A percentile compares a stretch with the other conserved stretches of the same genome.
phyloP scores from a whole-genome alignment of 2,329 filamentous ascomycete species.

The Pyrenochaeta sp. region DNA sequence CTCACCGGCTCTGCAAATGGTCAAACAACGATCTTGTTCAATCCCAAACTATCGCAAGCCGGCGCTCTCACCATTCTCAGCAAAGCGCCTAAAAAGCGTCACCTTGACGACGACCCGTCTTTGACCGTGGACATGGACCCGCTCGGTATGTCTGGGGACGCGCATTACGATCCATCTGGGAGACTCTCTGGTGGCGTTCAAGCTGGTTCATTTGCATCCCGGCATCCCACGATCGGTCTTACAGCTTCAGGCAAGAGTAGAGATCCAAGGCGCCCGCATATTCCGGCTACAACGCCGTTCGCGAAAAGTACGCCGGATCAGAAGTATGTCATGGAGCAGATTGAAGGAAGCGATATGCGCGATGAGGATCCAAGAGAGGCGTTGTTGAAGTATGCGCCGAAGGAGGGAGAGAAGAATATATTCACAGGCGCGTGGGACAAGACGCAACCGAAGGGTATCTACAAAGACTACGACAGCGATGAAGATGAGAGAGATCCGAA shows the following conservation, averaged over 20 bases:
- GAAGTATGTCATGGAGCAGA: conserved; percentile 85
- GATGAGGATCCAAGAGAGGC: conserved; percentile 97
- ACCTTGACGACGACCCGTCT: conserved; percentile 91
- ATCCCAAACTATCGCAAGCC: conserved; percentile 79
- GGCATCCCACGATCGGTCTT: conserved; percentile 75
- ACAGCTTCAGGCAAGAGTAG: conserved; percentile 79
- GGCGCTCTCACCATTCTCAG: conserved; percentile 92
- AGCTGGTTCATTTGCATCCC: conserved; percentile 62
- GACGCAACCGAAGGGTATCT: conserved; percentile 92
- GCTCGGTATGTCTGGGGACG: conserved; percentile 82
- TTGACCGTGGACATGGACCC: conserved; percentile 78
- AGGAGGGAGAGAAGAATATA: conserved; percentile 89
- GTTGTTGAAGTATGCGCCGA: conserved; percentile 91
- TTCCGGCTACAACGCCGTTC: conserved; percentile 87
- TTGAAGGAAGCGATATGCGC: conserved; percentile 89
- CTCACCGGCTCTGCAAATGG: conserved; percentile 91
- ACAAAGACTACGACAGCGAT: conserved; percentile 87
- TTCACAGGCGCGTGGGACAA: conserved; percentile 94
- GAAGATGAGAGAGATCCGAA: conserved; percentile 77
- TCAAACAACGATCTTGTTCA: conserved; percentile 90
- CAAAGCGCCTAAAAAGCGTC: conserved; percentile 90
- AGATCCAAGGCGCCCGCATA: conserved; percentile 85
- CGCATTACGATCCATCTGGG: conserved; percentile 60
- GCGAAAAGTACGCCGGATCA: conserved; percentile 90
- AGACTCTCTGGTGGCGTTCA: conserved; percentile 59